These are phyloP conservation scores for Penicillium sp. DNA, from an alignment of 2,329 filamentous ascomycete genomes.

Conservation along the genomic window DNA sequence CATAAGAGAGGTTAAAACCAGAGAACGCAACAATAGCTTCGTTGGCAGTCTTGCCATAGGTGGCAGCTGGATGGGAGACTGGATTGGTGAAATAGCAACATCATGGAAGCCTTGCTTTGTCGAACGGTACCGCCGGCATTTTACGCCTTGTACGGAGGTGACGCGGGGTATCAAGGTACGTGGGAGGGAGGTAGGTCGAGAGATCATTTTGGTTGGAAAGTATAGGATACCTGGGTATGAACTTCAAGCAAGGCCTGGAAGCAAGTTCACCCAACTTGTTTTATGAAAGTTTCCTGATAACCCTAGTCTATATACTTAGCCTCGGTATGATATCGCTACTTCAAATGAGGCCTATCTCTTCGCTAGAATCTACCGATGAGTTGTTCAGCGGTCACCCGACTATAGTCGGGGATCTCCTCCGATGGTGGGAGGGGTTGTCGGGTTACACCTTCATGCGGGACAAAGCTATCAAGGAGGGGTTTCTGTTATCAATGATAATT, in stretches of 20 bases:
- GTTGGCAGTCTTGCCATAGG: constrained; percentile 23
- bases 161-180: background rate
- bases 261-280: background rate
- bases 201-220: background rate
- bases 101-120: constrained; percentile 18
- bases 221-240: too few species aligned
- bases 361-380: background rate
- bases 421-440: constrained; percentile 15
- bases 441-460: background rate
- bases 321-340: background rate
- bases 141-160: background rate
- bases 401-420: constrained; percentile 12
- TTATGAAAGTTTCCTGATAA: background rate
- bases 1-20: constrained; percentile 24
- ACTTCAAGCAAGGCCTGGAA: background rate
- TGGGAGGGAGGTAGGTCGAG: constrained; percentile 1
- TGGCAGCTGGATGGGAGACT: constrained; percentile 12
- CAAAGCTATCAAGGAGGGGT: background rate
- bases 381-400: constrained; percentile 9
- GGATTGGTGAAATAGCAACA: background rate
- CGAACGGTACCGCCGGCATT: constrained; percentile 9
- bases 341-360: background rate
- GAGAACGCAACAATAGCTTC: constrained; percentile 13
- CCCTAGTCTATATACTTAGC: background rate
- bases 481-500: background rate